Percentiles rank a stretch among this genome's conserved stretches.
Evolutionary conservation across 345 rosid species (phyloP).

Genomic region (Luvunga scandens): DNA sequence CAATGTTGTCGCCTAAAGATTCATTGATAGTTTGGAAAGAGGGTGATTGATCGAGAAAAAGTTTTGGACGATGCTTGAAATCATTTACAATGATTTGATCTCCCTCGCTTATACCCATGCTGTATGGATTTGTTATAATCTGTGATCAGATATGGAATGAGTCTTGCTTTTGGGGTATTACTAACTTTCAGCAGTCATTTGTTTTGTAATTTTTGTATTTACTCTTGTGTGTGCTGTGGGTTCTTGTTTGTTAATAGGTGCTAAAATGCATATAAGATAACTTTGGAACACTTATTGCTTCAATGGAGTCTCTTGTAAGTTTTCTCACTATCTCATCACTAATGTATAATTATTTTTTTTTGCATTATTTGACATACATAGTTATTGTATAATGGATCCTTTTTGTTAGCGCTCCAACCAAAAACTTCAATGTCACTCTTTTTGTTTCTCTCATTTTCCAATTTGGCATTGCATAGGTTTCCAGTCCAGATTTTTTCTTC

Average conservation of each 20-base stretch:
- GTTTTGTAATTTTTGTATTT: not conserved
- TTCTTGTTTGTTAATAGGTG: conserved; percentile 15
- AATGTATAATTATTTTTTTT: not conserved
- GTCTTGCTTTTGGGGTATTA: not conserved
- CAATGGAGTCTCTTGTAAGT: conserved; percentile 30
- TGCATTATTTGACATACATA: not conserved
- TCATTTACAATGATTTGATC: not conserved
- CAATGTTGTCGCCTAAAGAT: not conserved
- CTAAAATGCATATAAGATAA: conserved; percentile 17
- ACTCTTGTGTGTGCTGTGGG: not conserved
- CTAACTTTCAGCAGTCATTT: not conserved
- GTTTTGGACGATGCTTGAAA: not conserved
- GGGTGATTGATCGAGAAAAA: not conserved
- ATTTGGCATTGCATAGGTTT: not conserved
- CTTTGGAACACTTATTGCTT: conserved; percentile 15
- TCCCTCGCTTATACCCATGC: not conserved
- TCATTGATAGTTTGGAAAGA: not conserved
- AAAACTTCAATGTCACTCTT: not conserved
- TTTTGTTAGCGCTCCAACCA: not conserved
- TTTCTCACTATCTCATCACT: not conserved
- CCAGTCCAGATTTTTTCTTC: not conserved
- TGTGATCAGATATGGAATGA: not conserved
- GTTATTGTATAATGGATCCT: not conserved
- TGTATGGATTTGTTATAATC: not conserved
- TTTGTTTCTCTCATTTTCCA: not conserved